Conservation (phyloP, 1,284 basidiomycete species). For the Paramarasmius palmivorus region DNA sequence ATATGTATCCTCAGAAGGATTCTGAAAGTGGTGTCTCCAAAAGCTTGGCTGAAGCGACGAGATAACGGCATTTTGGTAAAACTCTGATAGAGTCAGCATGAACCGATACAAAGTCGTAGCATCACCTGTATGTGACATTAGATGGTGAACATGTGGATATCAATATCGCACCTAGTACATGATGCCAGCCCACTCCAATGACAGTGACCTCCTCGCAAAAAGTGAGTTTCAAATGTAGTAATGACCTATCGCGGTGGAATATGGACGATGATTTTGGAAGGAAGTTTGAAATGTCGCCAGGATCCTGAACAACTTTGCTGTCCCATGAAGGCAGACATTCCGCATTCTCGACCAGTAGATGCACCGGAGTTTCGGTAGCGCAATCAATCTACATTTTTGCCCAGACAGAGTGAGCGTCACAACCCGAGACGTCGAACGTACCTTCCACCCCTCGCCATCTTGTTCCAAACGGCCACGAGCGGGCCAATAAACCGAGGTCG, state of each 20-base stretch:
- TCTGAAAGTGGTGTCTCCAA: conserved; percentile 20
- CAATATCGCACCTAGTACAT: conserved; percentile 23
- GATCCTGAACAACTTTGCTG: conserved; percentile 17
- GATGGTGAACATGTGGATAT: not conserved
- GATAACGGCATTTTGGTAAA: conserved; percentile 21
- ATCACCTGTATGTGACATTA: conserved; percentile 25
- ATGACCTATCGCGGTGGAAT: conserved; percentile 13
- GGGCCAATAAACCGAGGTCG: conserved; percentile 25
- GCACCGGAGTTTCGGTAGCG: conserved; percentile 18
- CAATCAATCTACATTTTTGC: conserved; percentile 19
- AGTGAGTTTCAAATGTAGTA: conserved; percentile 30
- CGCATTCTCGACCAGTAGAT: conserved; percentile 9
- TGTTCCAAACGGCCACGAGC: conserved; percentile 24
- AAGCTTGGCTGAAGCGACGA: conserved; percentile 19
- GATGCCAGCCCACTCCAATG: conserved; percentile 35
- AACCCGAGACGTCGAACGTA: conserved; percentile 8
- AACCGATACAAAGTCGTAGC: conserved; percentile 26
- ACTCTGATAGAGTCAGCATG: conserved; percentile 27
- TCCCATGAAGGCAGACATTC: not conserved
- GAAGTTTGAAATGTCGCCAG: conserved; percentile 23
- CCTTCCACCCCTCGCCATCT: conserved; percentile 25
- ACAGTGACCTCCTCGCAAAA: conserved; percentile 23
- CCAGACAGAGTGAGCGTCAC: conserved; percentile 7
- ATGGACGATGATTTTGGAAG: conserved; percentile 14
- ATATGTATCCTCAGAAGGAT: conserved; percentile 2